Evolutionary conservation across 352 stramenopile genomes (phyloP).

Genomic region (Aphanomyces invadans): DNA sequence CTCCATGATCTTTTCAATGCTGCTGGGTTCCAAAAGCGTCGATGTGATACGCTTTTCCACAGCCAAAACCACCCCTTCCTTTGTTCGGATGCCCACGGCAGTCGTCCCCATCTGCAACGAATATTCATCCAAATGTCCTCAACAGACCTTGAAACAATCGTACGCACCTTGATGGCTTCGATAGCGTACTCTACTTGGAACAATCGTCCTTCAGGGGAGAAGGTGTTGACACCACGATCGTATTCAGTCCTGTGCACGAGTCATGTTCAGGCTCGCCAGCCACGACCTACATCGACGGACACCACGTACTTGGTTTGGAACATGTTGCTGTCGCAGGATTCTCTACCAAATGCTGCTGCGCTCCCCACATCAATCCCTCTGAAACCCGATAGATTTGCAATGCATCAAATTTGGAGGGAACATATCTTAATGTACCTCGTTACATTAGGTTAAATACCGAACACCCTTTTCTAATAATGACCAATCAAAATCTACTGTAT

Average conservation of each 20-base stretch:
- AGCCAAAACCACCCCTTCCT: conserved; percentile 95
- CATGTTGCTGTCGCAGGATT: conserved; percentile 29
- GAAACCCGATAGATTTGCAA: background rate
- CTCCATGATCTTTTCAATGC: conserved; percentile 99
- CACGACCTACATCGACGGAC: too few species aligned
- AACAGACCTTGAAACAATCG: too few species aligned
- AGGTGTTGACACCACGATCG: conserved; percentile 99
- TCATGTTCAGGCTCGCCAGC: too few species aligned
- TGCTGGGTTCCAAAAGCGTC: conserved; percentile 91
- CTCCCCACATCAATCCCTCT: conserved; percentile 17
- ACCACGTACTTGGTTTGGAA: conserved; percentile 54
- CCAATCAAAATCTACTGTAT: background rate
- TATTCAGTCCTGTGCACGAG: conserved; percentile 90
- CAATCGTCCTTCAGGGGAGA: conserved; percentile 97
- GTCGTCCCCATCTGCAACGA: conserved; percentile 95
- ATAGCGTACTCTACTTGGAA: conserved; percentile 99
- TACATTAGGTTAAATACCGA: background rate
- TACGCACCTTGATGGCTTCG: conserved; percentile 92
- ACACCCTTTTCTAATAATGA: background rate
- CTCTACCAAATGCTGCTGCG: background rate
- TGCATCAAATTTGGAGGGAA: background rate
- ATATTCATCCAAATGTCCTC: too few species aligned
- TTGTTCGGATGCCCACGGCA: conserved; percentile 96
- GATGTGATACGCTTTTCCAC: conserved; percentile 99
- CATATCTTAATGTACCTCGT: conserved; percentile 2